These are phyloP conservation scores for Vaccinium corymbosum DNA, from an alignment of 148 eudicot genomes.

Conservation along the genomic window DNA sequence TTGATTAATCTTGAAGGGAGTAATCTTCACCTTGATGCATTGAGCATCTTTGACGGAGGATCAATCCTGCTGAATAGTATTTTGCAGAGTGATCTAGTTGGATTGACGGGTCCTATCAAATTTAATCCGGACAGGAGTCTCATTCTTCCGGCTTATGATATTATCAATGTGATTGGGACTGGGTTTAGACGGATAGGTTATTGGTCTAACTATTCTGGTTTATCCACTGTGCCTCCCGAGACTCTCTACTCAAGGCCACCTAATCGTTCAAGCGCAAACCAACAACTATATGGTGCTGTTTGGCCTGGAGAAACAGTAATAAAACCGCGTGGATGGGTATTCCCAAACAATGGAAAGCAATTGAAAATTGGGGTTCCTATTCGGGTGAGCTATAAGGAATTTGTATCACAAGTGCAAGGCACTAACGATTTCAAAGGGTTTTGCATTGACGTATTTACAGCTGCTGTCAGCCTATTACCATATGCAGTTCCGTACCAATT, in stretches of 20 bases:
- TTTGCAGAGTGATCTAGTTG: conserved; percentile 56
- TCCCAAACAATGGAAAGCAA: conserved; percentile 72
- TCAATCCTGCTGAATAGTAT: conserved; percentile 50
- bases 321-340: conserved; percentile 94
- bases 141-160: conserved; percentile 68
- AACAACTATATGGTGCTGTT: conserved; percentile 48
- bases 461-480: conserved; percentile 75
- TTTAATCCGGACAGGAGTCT: conserved; percentile 59
- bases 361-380: conserved; percentile 76
- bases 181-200: conserved; percentile 70
- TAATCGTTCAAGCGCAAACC: conserved; percentile 57
- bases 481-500: conserved; percentile 87
- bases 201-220: conserved; percentile 87
- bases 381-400: conserved; percentile 70
- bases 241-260: conserved; percentile 48
- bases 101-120: conserved; percentile 73
- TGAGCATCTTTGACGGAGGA: conserved; percentile 77
- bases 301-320: conserved; percentile 80
- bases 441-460: conserved; percentile 82
- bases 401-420: conserved; percentile 61
- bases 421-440: conserved; percentile 69
- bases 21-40: conserved; percentile 53
- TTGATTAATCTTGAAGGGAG: conserved; percentile 25
- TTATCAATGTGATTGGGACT: conserved; percentile 80
- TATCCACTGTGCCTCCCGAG: conserved; percentile 71